Evolutionary conservation across 768 basidiomycete genomes (phyloP).

Genomic region (Gloeostereum incarnatum): DNA sequence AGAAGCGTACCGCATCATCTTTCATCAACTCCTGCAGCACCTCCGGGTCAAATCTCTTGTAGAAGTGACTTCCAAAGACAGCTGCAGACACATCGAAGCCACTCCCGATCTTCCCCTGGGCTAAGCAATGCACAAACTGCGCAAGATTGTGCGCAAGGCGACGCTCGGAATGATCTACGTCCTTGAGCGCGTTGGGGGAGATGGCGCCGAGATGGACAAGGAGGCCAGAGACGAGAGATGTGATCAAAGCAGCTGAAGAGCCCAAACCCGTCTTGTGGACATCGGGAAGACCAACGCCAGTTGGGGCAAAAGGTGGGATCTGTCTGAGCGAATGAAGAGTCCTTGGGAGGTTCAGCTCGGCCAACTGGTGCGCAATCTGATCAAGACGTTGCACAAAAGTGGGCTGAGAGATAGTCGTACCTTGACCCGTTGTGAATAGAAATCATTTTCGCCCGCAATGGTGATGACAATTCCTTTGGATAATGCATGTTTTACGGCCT

Average conservation of each 20-base stretch:
- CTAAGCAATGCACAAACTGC: constrained; percentile 91
- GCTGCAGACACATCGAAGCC: constrained; percentile 96
- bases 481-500: constrained; percentile 32
- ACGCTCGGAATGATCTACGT: constrained; percentile 34
- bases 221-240: constrained; percentile 83
- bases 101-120: constrained; percentile 96
- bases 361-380: constrained; percentile 38
- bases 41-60: constrained; percentile 75
- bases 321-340: constrained; percentile 53
- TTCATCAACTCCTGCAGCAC: constrained; percentile 62
- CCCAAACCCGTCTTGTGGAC: constrained; percentile 99
- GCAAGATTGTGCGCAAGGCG: constrained; percentile 83
- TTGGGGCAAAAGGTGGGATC: constrained; percentile 70
- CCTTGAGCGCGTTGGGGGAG: constrained; percentile 34
- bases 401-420: constrained; percentile 27
- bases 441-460: constrained; percentile 93
- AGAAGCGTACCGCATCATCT: constrained; percentile 33
- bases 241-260: constrained; percentile 94
- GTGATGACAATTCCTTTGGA: constrained; percentile 59
- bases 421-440: constrained; percentile 89
- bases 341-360: constrained; percentile 47
- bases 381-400: background rate
- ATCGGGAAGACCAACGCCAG: constrained; percentile 56
- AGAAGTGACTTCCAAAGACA: constrained; percentile 90
- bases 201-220: constrained; percentile 69